These are phyloP conservation scores for Gossypium australe DNA, from an alignment of 345 rosid genomes.

Conservation along the genomic window DNA sequence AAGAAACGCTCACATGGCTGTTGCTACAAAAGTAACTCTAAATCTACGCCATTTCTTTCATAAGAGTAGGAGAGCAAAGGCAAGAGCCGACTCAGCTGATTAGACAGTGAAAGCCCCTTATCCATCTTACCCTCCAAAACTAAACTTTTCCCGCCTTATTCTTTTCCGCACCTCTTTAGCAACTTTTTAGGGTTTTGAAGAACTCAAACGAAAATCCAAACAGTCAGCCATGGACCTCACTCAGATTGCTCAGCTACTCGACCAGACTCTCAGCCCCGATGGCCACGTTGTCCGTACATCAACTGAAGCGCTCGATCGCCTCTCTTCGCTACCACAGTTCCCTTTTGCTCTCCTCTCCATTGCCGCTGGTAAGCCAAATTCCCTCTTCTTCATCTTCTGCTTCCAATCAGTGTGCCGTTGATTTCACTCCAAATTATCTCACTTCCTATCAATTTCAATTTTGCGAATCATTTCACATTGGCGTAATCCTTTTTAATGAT, in stretches of 20 bases:
- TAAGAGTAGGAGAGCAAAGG: not conserved
- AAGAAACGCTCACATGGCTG: too few relatives aligned
- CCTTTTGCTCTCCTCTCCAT: constrained; percentile 71
- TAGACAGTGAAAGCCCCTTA: not conserved
- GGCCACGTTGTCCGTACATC: constrained; percentile 45
- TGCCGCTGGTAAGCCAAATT: constrained; percentile 40
- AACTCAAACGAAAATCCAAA: not conserved
- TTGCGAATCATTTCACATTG: not conserved
- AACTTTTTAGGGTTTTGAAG: constrained; percentile 25
- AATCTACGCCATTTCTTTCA: too few relatives aligned
- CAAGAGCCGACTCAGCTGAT: too few relatives aligned
- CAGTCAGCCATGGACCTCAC: constrained; percentile 31
- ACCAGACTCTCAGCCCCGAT: constrained; percentile 57
- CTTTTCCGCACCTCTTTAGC: constrained; percentile 24
- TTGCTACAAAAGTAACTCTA: too few relatives aligned
- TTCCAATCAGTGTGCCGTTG: not conserved
- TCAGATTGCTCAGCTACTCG: constrained; percentile 46
- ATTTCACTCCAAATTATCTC: not conserved
- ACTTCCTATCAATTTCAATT: not conserved
- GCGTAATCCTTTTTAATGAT: not conserved
- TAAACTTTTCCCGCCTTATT: constrained; percentile 29
- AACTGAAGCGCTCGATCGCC: constrained; percentile 60
- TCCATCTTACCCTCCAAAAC: not conserved
- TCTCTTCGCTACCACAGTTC: constrained; percentile 56
- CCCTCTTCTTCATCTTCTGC: not conserved